phyloP scores from a whole-genome alignment of 2,329 filamentous ascomycete species.

The Colletotrichum orchidophilum region DNA sequence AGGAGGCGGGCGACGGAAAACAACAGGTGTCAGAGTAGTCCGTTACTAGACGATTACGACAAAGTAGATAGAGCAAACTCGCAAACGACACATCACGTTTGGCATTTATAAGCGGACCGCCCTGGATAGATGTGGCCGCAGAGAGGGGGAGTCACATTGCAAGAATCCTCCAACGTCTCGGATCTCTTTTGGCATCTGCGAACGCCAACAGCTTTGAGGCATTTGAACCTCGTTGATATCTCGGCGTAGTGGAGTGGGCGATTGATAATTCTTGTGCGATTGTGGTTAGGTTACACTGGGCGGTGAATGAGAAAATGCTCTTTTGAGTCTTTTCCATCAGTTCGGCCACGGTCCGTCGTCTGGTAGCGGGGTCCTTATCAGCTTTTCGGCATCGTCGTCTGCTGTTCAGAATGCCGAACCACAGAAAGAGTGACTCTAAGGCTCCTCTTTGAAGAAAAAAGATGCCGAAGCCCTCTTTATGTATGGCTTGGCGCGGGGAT shows the following conservation, averaged over 20 bases:
- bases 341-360: constrained; percentile 24
- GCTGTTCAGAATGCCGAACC: background rate
- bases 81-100: background rate
- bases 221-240: constrained; percentile 25
- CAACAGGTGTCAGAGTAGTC: background rate
- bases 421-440: background rate
- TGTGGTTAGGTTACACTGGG: constrained; percentile 7
- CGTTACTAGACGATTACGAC: background rate
- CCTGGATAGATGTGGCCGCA: constrained; percentile 8
- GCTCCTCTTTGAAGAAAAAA: background rate
- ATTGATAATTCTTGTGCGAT: background rate
- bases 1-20: background rate
- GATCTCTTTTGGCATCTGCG: constrained; percentile 13
- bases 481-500: background rate
- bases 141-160: constrained; percentile 7
- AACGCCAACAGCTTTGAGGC: background rate
- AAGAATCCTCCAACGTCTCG: constrained; percentile 4
- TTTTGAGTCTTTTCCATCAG: background rate
- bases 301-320: constrained; percentile 14
- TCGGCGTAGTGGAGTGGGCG: constrained; percentile 25
- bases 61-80: too few species aligned
- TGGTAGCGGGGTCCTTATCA: constrained; percentile 7
- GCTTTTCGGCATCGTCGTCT: background rate
- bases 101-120: background rate
- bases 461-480: background rate